These are phyloP conservation scores for Pseudozyma sp. DNA, from an alignment of 1,284 basidiomycete genomes.

Conservation along the genomic window DNA sequence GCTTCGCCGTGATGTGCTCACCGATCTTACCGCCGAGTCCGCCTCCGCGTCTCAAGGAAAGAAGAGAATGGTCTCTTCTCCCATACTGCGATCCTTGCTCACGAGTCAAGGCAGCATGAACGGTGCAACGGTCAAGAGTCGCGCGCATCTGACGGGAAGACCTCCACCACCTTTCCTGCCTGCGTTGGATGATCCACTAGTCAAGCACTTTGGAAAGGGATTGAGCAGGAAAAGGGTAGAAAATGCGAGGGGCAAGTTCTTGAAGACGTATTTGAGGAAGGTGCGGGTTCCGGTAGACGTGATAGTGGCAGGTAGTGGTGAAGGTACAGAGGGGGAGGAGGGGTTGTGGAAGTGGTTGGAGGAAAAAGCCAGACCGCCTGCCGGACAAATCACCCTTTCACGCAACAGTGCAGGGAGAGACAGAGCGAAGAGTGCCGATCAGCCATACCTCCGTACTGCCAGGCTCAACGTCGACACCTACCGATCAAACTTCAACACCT, in stretches of 20 bases:
- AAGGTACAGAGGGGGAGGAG: background rate
- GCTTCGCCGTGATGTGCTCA: slow-evolving; percentile 29
- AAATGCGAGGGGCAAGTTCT: slow-evolving; percentile 20
- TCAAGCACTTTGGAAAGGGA: slow-evolving; percentile 19
- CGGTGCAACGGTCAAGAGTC: slow-evolving; percentile 21
- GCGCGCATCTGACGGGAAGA: slow-evolving; percentile 4
- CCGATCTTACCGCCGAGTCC: slow-evolving; percentile 16
- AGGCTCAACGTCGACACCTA: background rate
- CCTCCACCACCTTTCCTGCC: slow-evolving; percentile 42
- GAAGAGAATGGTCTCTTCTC: slow-evolving; percentile 2
- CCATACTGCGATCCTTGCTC: slow-evolving; percentile 16
- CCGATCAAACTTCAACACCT: slow-evolving; percentile 8
- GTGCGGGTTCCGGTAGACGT: slow-evolving; percentile 29
- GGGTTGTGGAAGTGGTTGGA: slow-evolving; percentile 11
- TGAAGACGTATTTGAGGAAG: slow-evolving; percentile 23
- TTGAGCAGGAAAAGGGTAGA: slow-evolving; percentile 8
- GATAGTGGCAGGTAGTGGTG: background rate
- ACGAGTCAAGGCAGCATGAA: slow-evolving; percentile 20
- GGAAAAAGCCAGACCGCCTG: background rate
- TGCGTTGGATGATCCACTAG: slow-evolving; percentile 22
- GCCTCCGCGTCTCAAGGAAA: background rate
- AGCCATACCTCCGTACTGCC: slow-evolving; percentile 5
- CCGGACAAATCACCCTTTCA: too few relatives aligned
- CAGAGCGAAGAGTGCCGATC: background rate
- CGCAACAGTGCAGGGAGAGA: background rate